phyloP scores from a whole-genome alignment of 208 protist genomes.

The Angomonas ambiguus region DNA sequence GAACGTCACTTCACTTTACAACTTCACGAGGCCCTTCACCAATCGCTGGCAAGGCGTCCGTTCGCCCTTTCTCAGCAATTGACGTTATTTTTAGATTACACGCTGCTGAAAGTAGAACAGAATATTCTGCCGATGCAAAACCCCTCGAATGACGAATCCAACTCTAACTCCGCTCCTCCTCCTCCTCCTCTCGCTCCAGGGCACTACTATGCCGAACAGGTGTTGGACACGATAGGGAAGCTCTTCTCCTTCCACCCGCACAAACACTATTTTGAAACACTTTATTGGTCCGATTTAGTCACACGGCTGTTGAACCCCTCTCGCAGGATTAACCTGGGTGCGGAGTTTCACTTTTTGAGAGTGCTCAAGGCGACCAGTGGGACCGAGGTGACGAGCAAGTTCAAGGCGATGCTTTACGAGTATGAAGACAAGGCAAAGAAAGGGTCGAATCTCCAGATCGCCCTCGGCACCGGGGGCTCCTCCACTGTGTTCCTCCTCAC shows the following conservation, averaged over 20 bases:
- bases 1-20: slow-evolving; percentile 56
- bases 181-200: too few species aligned
- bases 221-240: slow-evolving; percentile 40
- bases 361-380: slow-evolving; percentile 94
- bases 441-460: too few species aligned
- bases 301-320: slow-evolving; percentile 88
- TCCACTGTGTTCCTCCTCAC: slow-evolving; percentile 70
- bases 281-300: slow-evolving; percentile 94
- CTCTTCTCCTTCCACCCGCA: slow-evolving; percentile 89
- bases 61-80: slow-evolving; percentile 91
- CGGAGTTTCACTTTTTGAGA: slow-evolving; percentile 90
- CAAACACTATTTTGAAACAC: slow-evolving; percentile 95
- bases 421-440: slow-evolving; percentile 14
- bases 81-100: slow-evolving; percentile 86
- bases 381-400: slow-evolving; percentile 88
- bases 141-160: too few species aligned
- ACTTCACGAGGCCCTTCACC: slow-evolving; percentile 87
- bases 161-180: too few species aligned
- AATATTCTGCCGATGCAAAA: slow-evolving; percentile 19
- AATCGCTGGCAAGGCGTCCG: slow-evolving; percentile 77
- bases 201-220: slow-evolving; percentile 17
- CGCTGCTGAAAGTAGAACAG: slow-evolving; percentile 56
- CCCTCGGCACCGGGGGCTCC: too few species aligned
- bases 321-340: slow-evolving; percentile 64
- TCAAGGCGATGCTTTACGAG: slow-evolving; percentile 94